phyloP scores from a whole-genome alignment of 2,329 filamentous ascomycete genomes.

The Shiraia sp. region DNA sequence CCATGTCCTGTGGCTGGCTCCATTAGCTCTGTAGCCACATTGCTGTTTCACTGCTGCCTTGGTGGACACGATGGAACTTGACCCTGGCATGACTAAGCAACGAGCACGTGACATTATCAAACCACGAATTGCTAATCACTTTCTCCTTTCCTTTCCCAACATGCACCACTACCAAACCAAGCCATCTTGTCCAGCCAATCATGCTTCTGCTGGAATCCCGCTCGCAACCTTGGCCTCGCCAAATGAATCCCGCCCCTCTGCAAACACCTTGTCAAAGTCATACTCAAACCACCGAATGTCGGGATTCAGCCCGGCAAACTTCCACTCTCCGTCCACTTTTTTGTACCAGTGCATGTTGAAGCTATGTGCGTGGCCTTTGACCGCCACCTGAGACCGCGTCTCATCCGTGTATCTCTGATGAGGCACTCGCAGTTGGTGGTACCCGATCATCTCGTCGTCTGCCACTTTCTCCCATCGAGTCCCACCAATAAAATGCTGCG shows the following conservation, averaged over 20 bases:
- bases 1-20: too few relatives aligned
- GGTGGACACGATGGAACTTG: too few relatives aligned
- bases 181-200: too few relatives aligned
- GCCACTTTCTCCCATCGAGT: constrained; percentile 56
- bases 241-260: constrained; percentile 51
- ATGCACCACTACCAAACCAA: too few relatives aligned
- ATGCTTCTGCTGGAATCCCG: constrained; percentile 36
- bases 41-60: too few relatives aligned
- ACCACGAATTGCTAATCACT: too few relatives aligned
- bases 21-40: too few relatives aligned
- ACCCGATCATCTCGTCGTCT: constrained; percentile 55
- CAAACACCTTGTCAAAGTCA: constrained; percentile 60
- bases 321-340: constrained; percentile 62
- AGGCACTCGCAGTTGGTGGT: constrained; percentile 62
- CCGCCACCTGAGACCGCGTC: constrained; percentile 49
- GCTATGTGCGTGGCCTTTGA: constrained; percentile 62
- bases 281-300: constrained; percentile 61
- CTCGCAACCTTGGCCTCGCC: constrained; percentile 49
- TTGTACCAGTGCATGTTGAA: constrained; percentile 60
- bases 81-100: too few relatives aligned
- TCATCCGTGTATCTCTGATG: constrained; percentile 60
- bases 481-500: constrained; percentile 61
- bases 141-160: background rate
- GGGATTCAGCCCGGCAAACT: constrained; percentile 60
- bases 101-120: too few relatives aligned